Base-by-base conservation (phyloP, 495 filamentous ascomycete species). In the Oidiodendron maius region DNA sequence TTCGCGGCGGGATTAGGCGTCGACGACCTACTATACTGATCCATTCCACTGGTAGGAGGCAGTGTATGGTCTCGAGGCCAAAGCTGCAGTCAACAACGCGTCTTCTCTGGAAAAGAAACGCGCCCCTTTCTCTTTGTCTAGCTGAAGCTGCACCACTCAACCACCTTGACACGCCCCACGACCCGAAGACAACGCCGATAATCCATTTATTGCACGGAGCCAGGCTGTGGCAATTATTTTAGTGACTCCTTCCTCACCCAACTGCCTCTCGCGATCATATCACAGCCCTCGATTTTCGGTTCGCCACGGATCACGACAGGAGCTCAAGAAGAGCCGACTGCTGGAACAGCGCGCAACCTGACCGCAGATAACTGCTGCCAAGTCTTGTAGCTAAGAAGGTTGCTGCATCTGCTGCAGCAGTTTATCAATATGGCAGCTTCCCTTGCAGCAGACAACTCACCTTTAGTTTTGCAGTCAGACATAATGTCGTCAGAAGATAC, bases 351-450 rank as follows among this genome's bases (percentile, higher is more conserved):
- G 12, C 26, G 26, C 26, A 30, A 30, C 12, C 12, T 12, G 5
- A 30, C 5, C 5, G 26, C 26, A 12, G 26, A 30, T 30, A 30
- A n/a, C n/a, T n/a, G n/a, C n/a, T n/a, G n/a, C n/a, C n/a, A n/a
- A n/a, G n/a, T n/a, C n/a, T n/a, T n/a, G n/a, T n/a, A n/a, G n/a
- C n/a, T n/a, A n/a, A n/a, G n/a, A n/a, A 17, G 37, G 20, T 24
- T 20, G 22, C 16, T 48, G 32, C 35, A 20, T 20, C 28, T 38
- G 32, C 35, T 15, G 25, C 23, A 15, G 16, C 26, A 3, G 24
- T 28, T 18, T 15, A 11, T 37, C 16, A 52, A 26, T 10, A 46
- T 54, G 65, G 42, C 63, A 34, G 53, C 49, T 34, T 52, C 55
- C n/a, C 15, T 56, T 15, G 52, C 49, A 6, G 37, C 40, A 38